Conservation (phyloP, 1,284 basidiomycete species). For the Ceratobasidium sp. region DNA sequence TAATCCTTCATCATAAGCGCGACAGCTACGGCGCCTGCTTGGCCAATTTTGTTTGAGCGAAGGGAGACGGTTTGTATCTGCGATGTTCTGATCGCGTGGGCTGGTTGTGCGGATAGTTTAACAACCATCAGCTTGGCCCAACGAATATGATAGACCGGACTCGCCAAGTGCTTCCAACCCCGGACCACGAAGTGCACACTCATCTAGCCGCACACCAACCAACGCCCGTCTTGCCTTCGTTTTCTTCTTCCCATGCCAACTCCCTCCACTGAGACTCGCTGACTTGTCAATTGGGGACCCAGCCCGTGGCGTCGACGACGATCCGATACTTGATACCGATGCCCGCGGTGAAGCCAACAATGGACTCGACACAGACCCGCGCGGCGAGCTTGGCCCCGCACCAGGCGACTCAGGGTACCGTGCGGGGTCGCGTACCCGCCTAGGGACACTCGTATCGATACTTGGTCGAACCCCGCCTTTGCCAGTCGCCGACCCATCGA, state of each 20-base stretch:
- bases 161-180: conserved; percentile 83
- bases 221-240: conserved; percentile 64
- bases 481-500: not conserved
- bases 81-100: conserved; percentile 84
- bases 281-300: conserved; percentile 3
- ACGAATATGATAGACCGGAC: conserved; percentile 53
- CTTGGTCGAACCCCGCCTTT: conserved; percentile 8
- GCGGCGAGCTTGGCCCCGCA: conserved; percentile 38
- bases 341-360: conserved; percentile 17
- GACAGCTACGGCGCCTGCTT: conserved; percentile 88
- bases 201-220: conserved; percentile 85
- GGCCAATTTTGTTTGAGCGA: conserved; percentile 85
- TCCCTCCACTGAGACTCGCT: conserved; percentile 12
- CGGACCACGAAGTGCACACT: conserved; percentile 78
- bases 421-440: conserved; percentile 38
- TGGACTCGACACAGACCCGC: conserved; percentile 6
- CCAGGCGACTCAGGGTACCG: conserved; percentile 42
- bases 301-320: conserved; percentile 11
- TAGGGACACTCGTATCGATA: conserved; percentile 33
- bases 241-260: conserved; percentile 39
- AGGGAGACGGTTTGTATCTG: conserved; percentile 88
- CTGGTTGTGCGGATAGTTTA: conserved; percentile 60
- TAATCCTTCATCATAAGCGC: conserved; percentile 97
- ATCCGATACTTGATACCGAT: conserved; percentile 28
- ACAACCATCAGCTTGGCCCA: not conserved